Base-by-base conservation (phyloP, 106 monocot species). In the Dendrobium catenatum region DNA sequence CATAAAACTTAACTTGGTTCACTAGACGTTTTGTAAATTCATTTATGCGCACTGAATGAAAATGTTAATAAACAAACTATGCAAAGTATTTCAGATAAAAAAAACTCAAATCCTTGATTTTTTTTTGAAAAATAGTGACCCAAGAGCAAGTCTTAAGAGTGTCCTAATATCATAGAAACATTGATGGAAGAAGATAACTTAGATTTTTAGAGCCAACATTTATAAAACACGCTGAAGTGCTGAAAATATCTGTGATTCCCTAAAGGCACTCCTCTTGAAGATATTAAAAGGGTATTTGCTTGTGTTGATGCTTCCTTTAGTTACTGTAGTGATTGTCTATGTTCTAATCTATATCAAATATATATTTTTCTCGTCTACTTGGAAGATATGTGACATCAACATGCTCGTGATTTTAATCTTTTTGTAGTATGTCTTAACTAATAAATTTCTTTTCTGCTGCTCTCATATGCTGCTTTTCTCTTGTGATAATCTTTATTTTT, bases 401-500 rank as follows among this genome's bases (percentile, higher is more conserved):
- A 61, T 61, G 19, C 61, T 61, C n/a, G 22, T 61, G 19, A 0
- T 61, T 61, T 17, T 61, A 61, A 61, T 66, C 9, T 66, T 66
- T 66, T 66, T 8, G 5, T 22, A 66, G 0, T 66, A 66, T 70
- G 2, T 37, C 27, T 70, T 31, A 70, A 37, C 27, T 70, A 13
- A 70, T 70, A 27, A 37, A 22, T 37, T 70, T 37, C 9, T 6
- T 70, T 16, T 70, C 33, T 72, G 46, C 5, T 43, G 31, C 31
- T 31, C 31, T 31, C 31, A 31, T 31, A 31, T 72, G 46, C 5
- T 43, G 31, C 54, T 37, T 37, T 37, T 72, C 54, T 73, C 37
- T 37, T 19, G 17, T 73, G 49, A 80, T 68, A 15, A 43, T 31
- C 27, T 79, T 72, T 54, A 22, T 20, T 44, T 78, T 78, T n/a